phyloP scores from a whole-genome alignment of 2,329 filamentous ascomycete genomes.

The Ceratocystis cacaofunesta region DNA sequence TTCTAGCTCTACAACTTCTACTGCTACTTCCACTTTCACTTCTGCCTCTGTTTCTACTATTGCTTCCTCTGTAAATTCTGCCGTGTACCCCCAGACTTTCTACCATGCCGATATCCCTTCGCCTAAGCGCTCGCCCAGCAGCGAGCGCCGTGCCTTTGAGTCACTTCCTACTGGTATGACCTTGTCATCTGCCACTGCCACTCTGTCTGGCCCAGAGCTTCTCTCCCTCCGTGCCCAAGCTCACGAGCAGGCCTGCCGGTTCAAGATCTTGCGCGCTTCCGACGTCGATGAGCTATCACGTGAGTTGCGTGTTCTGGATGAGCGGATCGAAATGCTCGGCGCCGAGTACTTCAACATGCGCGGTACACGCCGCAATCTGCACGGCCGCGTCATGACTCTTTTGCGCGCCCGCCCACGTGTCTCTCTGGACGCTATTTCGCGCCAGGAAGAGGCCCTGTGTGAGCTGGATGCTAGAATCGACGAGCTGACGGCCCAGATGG shows the following conservation, averaged over 20 bases:
- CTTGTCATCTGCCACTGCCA: slow-evolving; percentile 35
- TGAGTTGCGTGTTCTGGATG: slow-evolving; percentile 63
- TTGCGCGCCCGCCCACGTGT: slow-evolving; percentile 57
- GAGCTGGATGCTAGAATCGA: slow-evolving; percentile 67
- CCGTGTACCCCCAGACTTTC: slow-evolving; percentile 17
- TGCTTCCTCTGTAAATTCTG: background rate
- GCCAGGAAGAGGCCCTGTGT: slow-evolving; percentile 64
- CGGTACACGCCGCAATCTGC: slow-evolving; percentile 60
- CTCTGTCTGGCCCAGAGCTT: slow-evolving; percentile 35
- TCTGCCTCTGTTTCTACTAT: background rate
- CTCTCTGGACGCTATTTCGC: slow-evolving; percentile 58
- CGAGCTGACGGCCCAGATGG: slow-evolving; percentile 67
- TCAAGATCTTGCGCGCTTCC: slow-evolving; percentile 46
- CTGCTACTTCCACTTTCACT: background rate
- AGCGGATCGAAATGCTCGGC: slow-evolving; percentile 62
- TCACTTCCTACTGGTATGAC: slow-evolving; percentile 44
- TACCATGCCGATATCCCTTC: slow-evolving; percentile 25
- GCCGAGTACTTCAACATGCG: slow-evolving; percentile 62
- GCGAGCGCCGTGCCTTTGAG: slow-evolving; percentile 44
- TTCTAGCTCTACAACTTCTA: slow-evolving; percentile 25
- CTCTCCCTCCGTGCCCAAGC: slow-evolving; percentile 43
- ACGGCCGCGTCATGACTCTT: slow-evolving; percentile 62
- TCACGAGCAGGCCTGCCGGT: slow-evolving; percentile 44
- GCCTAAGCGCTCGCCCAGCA: slow-evolving; percentile 33
- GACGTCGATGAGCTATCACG: slow-evolving; percentile 52